Conservation (phyloP, 768 basidiomycete genomes). For the Agaricus blazei region DNA sequence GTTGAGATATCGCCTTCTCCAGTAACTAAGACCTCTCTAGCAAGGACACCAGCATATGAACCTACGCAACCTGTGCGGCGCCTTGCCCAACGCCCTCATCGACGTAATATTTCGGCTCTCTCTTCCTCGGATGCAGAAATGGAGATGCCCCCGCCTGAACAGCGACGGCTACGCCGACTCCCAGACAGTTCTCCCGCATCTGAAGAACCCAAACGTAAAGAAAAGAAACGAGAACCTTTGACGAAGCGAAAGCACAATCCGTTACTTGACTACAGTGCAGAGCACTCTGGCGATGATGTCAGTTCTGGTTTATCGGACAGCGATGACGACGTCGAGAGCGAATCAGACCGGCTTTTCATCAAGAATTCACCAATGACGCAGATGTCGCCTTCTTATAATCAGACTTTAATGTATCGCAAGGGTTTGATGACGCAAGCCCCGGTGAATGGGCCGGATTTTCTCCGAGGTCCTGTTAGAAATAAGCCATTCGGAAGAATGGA, state of each 20-base stretch:
- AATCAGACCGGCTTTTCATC: conserved; percentile 65
- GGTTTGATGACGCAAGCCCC: conserved; percentile 72
- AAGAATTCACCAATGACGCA: conserved; percentile 64
- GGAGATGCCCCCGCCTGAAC: conserved; percentile 25
- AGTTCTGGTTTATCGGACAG: conserved; percentile 56
- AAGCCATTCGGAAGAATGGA: conserved; percentile 37
- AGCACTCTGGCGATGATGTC: conserved; percentile 77
- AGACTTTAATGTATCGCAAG: conserved; percentile 60
- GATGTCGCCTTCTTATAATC: conserved; percentile 67
- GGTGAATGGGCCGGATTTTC: conserved; percentile 48
- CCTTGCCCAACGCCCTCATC: neutral
- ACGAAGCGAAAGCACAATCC: conserved; percentile 22
- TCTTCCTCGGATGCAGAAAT: conserved; percentile 15
- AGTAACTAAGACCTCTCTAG: conserved; percentile 29
- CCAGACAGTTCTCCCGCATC: conserved; percentile 19
- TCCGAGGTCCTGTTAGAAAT: conserved; percentile 39
- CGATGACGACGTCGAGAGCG: conserved; percentile 54
- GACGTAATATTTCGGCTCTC: conserved; percentile 2
- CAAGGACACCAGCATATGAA: neutral
- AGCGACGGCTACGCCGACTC: conserved; percentile 32
- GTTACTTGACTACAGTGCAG: conserved; percentile 65
- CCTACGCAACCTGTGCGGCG: neutral
- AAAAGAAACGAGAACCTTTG: conserved; percentile 18
- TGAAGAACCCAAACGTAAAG: conserved; percentile 7
- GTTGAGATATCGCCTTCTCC: conserved; percentile 23